These are phyloP conservation scores for Fusarium sp. DNA, from an alignment of 2,329 filamentous ascomycete genomes.

Conservation along the genomic window DNA sequence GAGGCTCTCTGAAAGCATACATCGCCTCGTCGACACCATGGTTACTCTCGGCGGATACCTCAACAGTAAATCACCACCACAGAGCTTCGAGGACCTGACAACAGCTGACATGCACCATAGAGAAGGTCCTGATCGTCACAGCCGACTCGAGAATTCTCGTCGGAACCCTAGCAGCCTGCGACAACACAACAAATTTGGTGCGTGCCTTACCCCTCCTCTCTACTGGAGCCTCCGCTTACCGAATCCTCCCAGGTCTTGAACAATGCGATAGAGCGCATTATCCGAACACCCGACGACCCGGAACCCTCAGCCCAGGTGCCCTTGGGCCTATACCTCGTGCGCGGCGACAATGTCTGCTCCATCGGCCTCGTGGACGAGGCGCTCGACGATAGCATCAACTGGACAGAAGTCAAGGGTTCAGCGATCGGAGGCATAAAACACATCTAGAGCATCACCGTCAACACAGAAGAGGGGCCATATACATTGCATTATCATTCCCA, in stretches of 20 bases:
- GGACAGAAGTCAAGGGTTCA: slow-evolving; percentile 85
- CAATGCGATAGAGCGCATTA: slow-evolving; percentile 86
- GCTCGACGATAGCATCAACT: slow-evolving; percentile 89
- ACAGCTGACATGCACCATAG: slow-evolving; percentile 55
- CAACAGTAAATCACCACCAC: slow-evolving; percentile 50
- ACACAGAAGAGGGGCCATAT: slow-evolving; percentile 7
- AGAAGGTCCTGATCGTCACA: slow-evolving; percentile 90
- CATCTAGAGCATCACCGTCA: slow-evolving; percentile 46
- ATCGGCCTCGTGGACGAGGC: slow-evolving; percentile 90
- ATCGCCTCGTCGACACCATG: slow-evolving; percentile 44
- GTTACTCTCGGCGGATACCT: slow-evolving; percentile 56
- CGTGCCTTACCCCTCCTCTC: slow-evolving; percentile 25
- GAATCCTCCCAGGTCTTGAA: slow-evolving; percentile 69
- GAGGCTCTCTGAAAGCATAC: slow-evolving; percentile 2
- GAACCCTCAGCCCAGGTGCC: slow-evolving; percentile 82
- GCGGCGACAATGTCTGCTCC: slow-evolving; percentile 92
- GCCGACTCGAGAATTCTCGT: slow-evolving; percentile 87
- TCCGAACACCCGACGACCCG: slow-evolving; percentile 81
- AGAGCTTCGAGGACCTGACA: slow-evolving; percentile 8
- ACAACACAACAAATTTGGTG: slow-evolving; percentile 89
- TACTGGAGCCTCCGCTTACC: slow-evolving; percentile 27
- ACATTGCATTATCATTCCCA: slow-evolving; percentile 3
- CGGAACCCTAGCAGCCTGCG: slow-evolving; percentile 83
- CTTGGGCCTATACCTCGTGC: slow-evolving; percentile 87
- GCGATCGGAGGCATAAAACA: slow-evolving; percentile 88